Evolutionary conservation across 2,329 filamentous ascomycete genomes (phyloP), one percentile per base, ranked within the genome.

Genomic region (Cladosporium sp.): DNA sequence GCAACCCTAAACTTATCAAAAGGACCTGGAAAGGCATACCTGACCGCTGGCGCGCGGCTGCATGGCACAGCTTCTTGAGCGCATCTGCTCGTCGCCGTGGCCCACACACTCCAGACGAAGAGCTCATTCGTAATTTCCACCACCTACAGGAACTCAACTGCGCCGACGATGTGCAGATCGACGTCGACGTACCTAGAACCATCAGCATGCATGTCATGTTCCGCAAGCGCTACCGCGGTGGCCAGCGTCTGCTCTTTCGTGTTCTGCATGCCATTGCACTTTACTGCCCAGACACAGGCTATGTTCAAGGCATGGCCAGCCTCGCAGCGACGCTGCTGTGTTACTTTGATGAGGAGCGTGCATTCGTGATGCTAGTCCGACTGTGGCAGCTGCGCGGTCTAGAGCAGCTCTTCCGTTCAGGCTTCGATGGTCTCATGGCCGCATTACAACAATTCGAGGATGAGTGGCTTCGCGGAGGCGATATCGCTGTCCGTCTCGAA

Each of bases 141-240:
- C 78, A 81, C 38, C 78, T 94, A 22, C 85, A 94, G 62, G 74
- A 82, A 13, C 73, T 83, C 52, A 82, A 82, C 49, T 95, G 87
- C 2, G 84, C 89, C 0, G 93, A 98, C 64, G 93, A 98, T 67
- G 84, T 92, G 18, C 93, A 98, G 70, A 98, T 98, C 60, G 93
- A 98, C 67, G 82, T 97, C 38, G 93, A 98, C 67, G 93, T 98
- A 15, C 93, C 93, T 1, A 80, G 93, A 48, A 97, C 93, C 4
- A 95, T 98, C 67, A 94, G 83, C 67, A 83, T 87, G 55, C 93
- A 98, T 70, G 92, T 98, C 67, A 96, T 98, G 92, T 98, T 98
- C 66, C 83, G 93, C 39, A 80, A 83, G 55, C 80, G 93, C 43
- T 98, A 98, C 70, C 82, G 89, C 19, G 93, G 93, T 53, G 93